Base-by-base conservation (phyloP, 2,329 filamentous ascomycete species). In the Aspergillus pseudoglaucus region DNA sequence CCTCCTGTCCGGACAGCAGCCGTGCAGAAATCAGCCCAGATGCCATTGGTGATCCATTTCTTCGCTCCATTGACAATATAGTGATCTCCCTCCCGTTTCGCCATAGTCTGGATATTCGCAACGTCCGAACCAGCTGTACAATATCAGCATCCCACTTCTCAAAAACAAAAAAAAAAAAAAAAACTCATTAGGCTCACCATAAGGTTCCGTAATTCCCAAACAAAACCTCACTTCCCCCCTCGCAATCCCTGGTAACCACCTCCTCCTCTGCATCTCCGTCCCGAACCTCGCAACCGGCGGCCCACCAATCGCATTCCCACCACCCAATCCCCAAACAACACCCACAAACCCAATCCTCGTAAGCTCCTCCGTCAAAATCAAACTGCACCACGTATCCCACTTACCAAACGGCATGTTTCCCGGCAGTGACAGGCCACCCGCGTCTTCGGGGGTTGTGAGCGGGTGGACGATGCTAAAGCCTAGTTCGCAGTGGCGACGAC, bases 61-160 rank as follows among this genome's bases (percentile, higher is more conserved):
- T 86, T 85, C 44, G 76, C 75, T 0, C 82, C 83, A 48, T 83
- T 84, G n/a, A 85, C 80, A 32, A 83, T 58, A 55, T 84, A 86
- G 43, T 69, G 61, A 30, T 72, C 67, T 0, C 75, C 77, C 33
- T 77, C 70, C 22, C 68, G 70, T 33, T 65, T 60, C 0, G 83
- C 83, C 0, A 78, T 84, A 3, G 83, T 84, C 45, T 73, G 72
- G 40, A 87, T 76, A 53, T 77, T 79, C 1, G 81, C 81, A 3
- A 87, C 81, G 58, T 87, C 83, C 1, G 80, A 84, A 0, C 80
- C 79, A 47, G 77, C 80, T 65, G 17, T 6, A 18, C 32, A 44
- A 14, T 38, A 42, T 32, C 38, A 22, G n/a, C 8, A 33, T 0
- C 14, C 17, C 20, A 1, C 20, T 27, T 3, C 1, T 18, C 14